Evolutionary conservation across 106 monocot genomes (phyloP).

Genomic region (Hemerocallis citrina): DNA sequence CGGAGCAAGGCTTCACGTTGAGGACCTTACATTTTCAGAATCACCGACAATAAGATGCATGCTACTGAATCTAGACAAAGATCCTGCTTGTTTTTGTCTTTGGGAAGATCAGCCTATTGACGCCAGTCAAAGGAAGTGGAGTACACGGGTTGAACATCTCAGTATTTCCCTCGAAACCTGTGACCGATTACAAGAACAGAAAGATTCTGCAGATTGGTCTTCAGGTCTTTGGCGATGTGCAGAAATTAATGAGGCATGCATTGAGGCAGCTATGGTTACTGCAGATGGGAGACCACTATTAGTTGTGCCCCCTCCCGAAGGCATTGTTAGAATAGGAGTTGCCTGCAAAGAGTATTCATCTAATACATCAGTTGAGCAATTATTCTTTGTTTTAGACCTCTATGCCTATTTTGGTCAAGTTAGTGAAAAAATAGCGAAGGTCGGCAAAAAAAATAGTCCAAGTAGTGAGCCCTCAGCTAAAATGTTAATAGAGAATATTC

Average conservation of each 20-base stretch:
- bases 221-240: slow-evolving; percentile 68
- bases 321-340: slow-evolving; percentile 86
- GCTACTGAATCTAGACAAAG: slow-evolving; percentile 82
- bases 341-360: slow-evolving; percentile 65
- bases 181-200: slow-evolving; percentile 9
- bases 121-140: slow-evolving; percentile 89
- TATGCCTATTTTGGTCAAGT: slow-evolving; percentile 83
- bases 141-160: slow-evolving; percentile 52
- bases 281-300: slow-evolving; percentile 80
- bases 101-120: slow-evolving; percentile 91
- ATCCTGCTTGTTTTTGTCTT: slow-evolving; percentile 90
- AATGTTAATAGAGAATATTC: slow-evolving; percentile 53
- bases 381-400: slow-evolving; percentile 87
- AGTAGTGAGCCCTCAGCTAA: slow-evolving; percentile 23
- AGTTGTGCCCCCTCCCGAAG: slow-evolving; percentile 83
- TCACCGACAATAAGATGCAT: slow-evolving; percentile 74
- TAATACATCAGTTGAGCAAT: slow-evolving; percentile 86
- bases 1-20: slow-evolving; percentile 89
- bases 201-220: slow-evolving; percentile 17
- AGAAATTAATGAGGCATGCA: slow-evolving; percentile 63
- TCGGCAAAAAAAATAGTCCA: slow-evolving; percentile 29
- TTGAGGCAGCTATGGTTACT: slow-evolving; percentile 98
- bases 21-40: slow-evolving; percentile 53
- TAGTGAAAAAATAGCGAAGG: slow-evolving; percentile 67
- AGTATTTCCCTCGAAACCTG: slow-evolving; percentile 78